Percentiles rank a stretch among this genome's conserved stretches.
phyloP scores from a whole-genome alignment of 2,329 filamentous ascomycete species.

The Fusarium sp. region DNA sequence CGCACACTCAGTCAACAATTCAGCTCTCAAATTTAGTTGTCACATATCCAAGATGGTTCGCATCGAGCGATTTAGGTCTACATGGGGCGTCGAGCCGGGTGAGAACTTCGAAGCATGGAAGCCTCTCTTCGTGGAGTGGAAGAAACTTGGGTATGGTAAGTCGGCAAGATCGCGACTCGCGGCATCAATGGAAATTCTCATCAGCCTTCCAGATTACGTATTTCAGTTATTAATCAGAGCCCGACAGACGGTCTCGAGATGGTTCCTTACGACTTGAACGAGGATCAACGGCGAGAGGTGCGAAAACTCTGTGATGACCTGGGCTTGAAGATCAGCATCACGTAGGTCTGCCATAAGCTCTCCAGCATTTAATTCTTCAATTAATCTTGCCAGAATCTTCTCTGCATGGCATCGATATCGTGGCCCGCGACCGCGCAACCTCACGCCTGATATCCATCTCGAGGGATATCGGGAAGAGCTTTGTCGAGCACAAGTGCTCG shows the following conservation, averaged over 20 bases:
- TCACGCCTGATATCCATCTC: conserved; percentile 8
- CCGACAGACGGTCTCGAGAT: neutral
- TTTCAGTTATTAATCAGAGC: neutral
- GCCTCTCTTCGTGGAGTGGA: neutral
- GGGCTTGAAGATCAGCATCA: neutral
- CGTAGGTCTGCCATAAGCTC: neutral
- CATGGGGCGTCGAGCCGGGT: neutral
- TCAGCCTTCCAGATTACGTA: fast-evolving
- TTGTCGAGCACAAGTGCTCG: neutral
- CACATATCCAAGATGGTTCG: neutral
- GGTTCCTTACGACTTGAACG: neutral
- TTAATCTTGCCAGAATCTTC: neutral
- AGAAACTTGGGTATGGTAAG: neutral
- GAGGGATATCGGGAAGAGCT: conserved; percentile 9
- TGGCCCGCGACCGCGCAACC: neutral
- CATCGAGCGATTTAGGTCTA: neutral
- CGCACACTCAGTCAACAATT: too few relatives aligned
- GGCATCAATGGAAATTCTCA: neutral
- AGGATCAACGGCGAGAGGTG: neutral
- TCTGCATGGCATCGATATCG: neutral
- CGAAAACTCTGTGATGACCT: neutral
- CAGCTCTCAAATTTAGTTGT: fast-evolving
- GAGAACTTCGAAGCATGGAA: neutral
- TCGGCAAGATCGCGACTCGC: neutral
- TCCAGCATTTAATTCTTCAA: too few relatives aligned